Percentiles rank a stretch among this genome's conserved stretches.
Evolutionary conservation across 495 filamentous ascomycete genomes (phyloP).

Genomic region (Penicillium daleae): DNA sequence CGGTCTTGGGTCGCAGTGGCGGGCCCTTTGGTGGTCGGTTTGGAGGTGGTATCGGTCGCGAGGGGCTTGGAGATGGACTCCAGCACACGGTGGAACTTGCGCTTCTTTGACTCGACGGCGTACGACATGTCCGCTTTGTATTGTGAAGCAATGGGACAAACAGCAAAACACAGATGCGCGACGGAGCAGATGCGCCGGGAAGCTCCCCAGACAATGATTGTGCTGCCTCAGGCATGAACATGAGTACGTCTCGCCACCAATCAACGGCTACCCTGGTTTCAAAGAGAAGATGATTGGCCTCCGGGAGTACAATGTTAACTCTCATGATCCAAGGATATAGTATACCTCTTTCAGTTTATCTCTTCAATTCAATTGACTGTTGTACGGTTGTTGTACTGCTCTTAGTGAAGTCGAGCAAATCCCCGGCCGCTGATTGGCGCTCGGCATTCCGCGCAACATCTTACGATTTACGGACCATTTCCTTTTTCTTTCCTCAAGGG

Average conservation of each 20-base stretch:
- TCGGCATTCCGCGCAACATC: constrained; percentile 24
- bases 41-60: constrained; percentile 24
- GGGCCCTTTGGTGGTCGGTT: constrained; percentile 29
- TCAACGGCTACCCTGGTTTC: background rate
- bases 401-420: constrained; percentile 25
- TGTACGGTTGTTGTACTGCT: background rate
- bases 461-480: constrained; percentile 20
- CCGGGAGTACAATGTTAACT: too few relatives aligned
- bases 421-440: constrained; percentile 30
- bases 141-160: constrained; percentile 1
- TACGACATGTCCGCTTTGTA: constrained; percentile 48
- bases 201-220: constrained; percentile 12
- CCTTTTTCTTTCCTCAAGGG: constrained; percentile 22
- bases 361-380: background rate
- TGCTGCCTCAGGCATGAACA: constrained; percentile 29
- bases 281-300: too few relatives aligned
- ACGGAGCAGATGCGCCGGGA: background rate
- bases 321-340: too few relatives aligned
- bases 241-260: background rate
- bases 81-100: constrained; percentile 59
- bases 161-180: constrained; percentile 7
- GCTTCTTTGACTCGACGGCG: constrained; percentile 57
- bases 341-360: too few relatives aligned
- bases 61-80: constrained; percentile 53
- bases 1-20: constrained; percentile 33